Percentiles rank a stretch among this genome's conserved stretches.
These are phyloP conservation scores for Jaapia argillacea DNA, from an alignment of 768 basidiomycete genomes.

Conservation along the genomic window DNA sequence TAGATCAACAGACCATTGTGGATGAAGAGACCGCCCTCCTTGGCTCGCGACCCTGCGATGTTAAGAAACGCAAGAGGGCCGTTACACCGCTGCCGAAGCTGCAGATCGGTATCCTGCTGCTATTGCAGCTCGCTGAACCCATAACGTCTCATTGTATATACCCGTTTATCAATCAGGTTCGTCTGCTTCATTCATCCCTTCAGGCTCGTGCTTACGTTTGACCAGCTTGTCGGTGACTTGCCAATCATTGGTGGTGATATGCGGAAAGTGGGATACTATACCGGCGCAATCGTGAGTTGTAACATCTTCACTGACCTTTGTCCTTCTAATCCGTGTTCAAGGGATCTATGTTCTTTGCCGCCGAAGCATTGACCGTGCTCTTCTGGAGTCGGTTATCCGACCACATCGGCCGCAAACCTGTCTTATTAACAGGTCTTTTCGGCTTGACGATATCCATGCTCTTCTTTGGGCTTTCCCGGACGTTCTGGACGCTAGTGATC, in stretches of 20 bases:
- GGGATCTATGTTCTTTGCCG: constrained; percentile 21
- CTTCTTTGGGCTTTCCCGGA: constrained; percentile 20
- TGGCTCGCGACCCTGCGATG: too few relatives aligned
- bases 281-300: constrained; percentile 14
- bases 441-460: constrained; percentile 17
- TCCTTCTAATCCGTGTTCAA: constrained; percentile 2
- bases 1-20: too few relatives aligned
- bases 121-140: constrained; percentile 17
- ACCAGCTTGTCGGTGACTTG: constrained; percentile 13
- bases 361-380: constrained; percentile 17
- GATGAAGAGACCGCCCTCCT: too few relatives aligned
- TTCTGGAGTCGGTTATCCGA: constrained; percentile 23
- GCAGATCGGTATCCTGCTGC: constrained; percentile 16
- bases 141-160: constrained; percentile 16
- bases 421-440: constrained; percentile 17
- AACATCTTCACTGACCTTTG: constrained; percentile 4
- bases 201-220: neutral
- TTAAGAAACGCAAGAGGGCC: neutral
- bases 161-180: constrained; percentile 14
- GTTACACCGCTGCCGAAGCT: constrained; percentile 14
- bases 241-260: constrained; percentile 14
- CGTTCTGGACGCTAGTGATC: constrained; percentile 14
- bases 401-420: constrained; percentile 21
- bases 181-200: neutral
- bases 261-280: constrained; percentile 15